Evolutionary conservation across 768 basidiomycete species (phyloP), one percentile per base, ranked within the genome.

Genomic region (Suillus alpinus): DNA sequence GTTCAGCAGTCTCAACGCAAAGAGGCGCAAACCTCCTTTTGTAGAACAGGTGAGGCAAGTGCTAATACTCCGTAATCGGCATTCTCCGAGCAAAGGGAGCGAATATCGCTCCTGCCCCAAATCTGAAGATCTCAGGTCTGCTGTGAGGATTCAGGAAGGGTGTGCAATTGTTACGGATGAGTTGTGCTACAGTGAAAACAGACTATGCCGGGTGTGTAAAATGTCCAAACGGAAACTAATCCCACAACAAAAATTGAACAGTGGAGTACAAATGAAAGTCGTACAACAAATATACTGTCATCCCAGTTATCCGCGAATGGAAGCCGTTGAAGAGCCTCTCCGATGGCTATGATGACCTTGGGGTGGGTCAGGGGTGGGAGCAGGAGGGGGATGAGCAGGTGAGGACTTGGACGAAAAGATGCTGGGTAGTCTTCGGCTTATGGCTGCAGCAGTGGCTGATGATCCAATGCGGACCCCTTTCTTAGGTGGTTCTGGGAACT

Each of bases 401-500:
- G 49, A 36, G 14, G 59, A 44, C 75, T 86, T 89, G 59, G 86
- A 81, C 63, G 91, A 75, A 34, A 91, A 72, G 70, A 88, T 83
- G 71, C 91, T 89, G 2, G 84, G 84, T 68, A 90, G 80, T 66
- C 89, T 83, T 37, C 88, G 85, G 59, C 78, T 69, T 63, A 65
- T 71, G 8, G 65, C 81, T 62, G 81, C 77, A n/a, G 81, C 82
- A 49, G 86, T 80, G 1, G 83, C 83, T 44, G 68, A 70, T 53
- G 68, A 66, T n/a, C 67, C 65, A 40, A 67, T 64, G 49, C 76
- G 80, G 58, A 69, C 78, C 56, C 80, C 81, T 65, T 82, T 80
- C 63, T 76, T 73, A 41, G 86, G 87, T 58, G 89, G 89, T 60
- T 87, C 87, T 26, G 87, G 88, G 63, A 90, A 89, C 61, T 80